A percentile compares a stretch with the other conserved stretches of the same genome.
phyloP scores from a whole-genome alignment of 2,329 filamentous ascomycete genomes.

The Trichoderma pleuroti region DNA sequence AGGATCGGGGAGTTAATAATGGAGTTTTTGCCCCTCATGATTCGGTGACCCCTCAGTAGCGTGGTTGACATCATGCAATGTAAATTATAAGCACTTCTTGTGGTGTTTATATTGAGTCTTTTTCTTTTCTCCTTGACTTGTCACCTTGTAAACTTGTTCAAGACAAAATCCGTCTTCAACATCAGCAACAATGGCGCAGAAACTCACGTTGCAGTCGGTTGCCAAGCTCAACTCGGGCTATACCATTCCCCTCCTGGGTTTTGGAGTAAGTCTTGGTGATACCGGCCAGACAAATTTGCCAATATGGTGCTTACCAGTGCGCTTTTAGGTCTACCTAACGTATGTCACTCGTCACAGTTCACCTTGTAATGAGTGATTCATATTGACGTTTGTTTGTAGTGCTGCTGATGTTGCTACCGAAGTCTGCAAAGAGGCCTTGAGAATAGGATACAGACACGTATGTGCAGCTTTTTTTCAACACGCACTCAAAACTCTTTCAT shows the following conservation, averaged over 20 bases:
- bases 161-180: neutral
- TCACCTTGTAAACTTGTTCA: neutral
- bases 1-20: neutral
- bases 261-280: conserved; percentile 43
- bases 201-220: conserved; percentile 44
- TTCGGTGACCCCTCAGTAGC: neutral
- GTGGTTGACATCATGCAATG: conserved; percentile 5
- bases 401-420: conserved; percentile 32
- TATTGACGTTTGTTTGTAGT: conserved; percentile 24
- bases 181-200: conserved; percentile 42
- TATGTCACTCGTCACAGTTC: conserved; percentile 30
- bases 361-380: neutral
- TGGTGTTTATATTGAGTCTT: too few relatives aligned
- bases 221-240: conserved; percentile 54
- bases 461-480: conserved; percentile 17
- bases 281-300: neutral
- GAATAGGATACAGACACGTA: conserved; percentile 53
- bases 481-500: too few relatives aligned
- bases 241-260: conserved; percentile 51
- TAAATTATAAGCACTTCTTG: neutral
- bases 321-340: conserved; percentile 50
- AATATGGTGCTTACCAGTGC: neutral
- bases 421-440: conserved; percentile 45
- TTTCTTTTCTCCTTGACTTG: neutral
- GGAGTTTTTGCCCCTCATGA: neutral